Evolutionary conservation across 2,329 filamentous ascomycete genomes (phyloP).

Genomic region (Colletotrichum lindemuthianum): DNA sequence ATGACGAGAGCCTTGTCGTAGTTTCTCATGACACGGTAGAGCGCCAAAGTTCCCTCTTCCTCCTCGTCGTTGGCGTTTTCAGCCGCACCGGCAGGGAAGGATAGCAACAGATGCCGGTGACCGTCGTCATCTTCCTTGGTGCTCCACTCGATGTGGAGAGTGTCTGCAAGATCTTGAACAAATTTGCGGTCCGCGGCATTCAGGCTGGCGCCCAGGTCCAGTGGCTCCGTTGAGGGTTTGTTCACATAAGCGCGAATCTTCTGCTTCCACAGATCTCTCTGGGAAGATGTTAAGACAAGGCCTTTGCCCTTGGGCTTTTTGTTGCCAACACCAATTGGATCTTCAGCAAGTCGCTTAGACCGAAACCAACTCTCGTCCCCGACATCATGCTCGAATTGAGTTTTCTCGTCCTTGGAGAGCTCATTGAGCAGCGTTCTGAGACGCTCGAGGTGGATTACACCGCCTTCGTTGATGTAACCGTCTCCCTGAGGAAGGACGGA

Average conservation of each 20-base stretch:
- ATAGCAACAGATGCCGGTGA: slow-evolving; percentile 61
- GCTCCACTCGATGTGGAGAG: slow-evolving; percentile 66
- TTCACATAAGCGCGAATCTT: slow-evolving; percentile 85
- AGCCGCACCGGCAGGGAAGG: slow-evolving; percentile 63
- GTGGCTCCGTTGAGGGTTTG: slow-evolving; percentile 69
- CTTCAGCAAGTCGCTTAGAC: slow-evolving; percentile 77
- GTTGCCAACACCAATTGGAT: slow-evolving; percentile 66
- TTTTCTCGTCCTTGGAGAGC: slow-evolving; percentile 86
- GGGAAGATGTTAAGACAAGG: slow-evolving; percentile 78
- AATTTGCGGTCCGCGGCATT: slow-evolving; percentile 92
- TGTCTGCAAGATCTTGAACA: slow-evolving; percentile 83
- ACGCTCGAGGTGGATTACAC: slow-evolving; percentile 87
- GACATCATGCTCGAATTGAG: slow-evolving; percentile 92
- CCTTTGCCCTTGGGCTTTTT: slow-evolving; percentile 66
- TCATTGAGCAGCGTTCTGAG: slow-evolving; percentile 82
- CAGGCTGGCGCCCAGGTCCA: slow-evolving; percentile 79
- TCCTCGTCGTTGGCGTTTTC: slow-evolving; percentile 77
- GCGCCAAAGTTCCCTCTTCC: slow-evolving; percentile 86
- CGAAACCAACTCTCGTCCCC: slow-evolving; percentile 92
- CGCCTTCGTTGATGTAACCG: slow-evolving; percentile 96
- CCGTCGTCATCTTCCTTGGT: slow-evolving; percentile 67
- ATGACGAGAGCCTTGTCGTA: slow-evolving; percentile 92
- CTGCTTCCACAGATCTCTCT: slow-evolving; percentile 83
- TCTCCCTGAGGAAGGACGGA: slow-evolving; percentile 84
- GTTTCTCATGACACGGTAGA: slow-evolving; percentile 85